Evolutionary conservation across 208 protist genomes (phyloP).

Genomic region (Crithidia acanthocephali): DNA sequence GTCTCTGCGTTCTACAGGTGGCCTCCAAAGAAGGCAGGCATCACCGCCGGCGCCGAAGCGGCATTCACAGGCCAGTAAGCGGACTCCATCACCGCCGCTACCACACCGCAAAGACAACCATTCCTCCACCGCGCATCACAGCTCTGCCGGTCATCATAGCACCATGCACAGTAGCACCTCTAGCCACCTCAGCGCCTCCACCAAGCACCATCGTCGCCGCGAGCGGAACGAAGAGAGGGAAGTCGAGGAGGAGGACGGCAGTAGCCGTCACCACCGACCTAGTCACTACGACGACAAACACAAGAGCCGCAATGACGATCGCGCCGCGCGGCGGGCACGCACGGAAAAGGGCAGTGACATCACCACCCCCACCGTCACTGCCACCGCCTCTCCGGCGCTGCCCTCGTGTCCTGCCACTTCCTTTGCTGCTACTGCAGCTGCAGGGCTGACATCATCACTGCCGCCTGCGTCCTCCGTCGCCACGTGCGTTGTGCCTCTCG

Average conservation of each 20-base stretch:
- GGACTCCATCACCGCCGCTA: not conserved
- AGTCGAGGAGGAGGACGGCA: not conserved
- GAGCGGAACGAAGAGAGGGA: not conserved
- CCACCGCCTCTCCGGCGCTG: not conserved
- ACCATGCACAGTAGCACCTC: too few species aligned
- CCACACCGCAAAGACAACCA: not conserved
- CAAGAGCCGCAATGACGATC: not conserved
- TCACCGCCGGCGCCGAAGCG: not conserved
- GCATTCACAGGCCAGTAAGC: not conserved
- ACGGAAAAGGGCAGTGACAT: not conserved
- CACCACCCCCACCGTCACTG: not conserved
- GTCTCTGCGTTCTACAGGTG: not conserved
- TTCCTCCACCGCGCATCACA: not conserved
- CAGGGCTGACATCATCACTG: not conserved
- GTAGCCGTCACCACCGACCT: not conserved
- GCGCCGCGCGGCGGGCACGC: not conserved
- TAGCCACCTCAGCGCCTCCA: not conserved
- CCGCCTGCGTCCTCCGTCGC: slow-evolving; percentile 7
- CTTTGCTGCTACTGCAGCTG: not conserved
- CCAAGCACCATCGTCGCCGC: not conserved
- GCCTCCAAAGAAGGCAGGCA: not conserved
- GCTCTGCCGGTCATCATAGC: not conserved
- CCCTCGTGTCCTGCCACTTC: too few species aligned
- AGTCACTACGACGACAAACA: too few species aligned
- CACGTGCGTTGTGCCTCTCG: slow-evolving; percentile 33